A percentile compares a stretch with the other conserved stretches of the same genome.
Conservation (phyloP, 2,329 filamentous ascomycete species). For the Rachicladosporium sp. region DNA sequence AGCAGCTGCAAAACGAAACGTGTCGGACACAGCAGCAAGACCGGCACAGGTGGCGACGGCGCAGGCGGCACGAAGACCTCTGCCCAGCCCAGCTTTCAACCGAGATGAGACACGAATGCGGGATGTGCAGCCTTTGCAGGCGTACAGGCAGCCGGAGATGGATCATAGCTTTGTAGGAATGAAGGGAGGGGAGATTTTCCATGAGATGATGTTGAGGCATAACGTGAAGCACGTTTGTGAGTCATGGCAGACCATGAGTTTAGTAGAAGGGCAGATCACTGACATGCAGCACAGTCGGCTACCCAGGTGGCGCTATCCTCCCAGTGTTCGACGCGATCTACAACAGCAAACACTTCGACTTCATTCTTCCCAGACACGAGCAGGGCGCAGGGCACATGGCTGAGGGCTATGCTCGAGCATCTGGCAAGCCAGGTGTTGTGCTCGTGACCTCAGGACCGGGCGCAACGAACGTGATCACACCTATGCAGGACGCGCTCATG, state of each 20-base stretch:
- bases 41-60: slow-evolving; percentile 32
- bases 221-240: slow-evolving; percentile 87
- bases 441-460: slow-evolving; percentile 93
- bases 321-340: slow-evolving; percentile 98
- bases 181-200: slow-evolving; percentile 92
- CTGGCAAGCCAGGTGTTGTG: slow-evolving; percentile 87
- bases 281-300: slow-evolving; percentile 37
- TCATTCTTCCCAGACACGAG: slow-evolving; percentile 89
- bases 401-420: slow-evolving; percentile 87
- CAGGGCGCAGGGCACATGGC: slow-evolving; percentile 99
- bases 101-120: slow-evolving; percentile 25
- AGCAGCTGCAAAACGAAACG: slow-evolving; percentile 17
- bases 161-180: slow-evolving; percentile 70
- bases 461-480: slow-evolving; percentile 91
- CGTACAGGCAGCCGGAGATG: slow-evolving; percentile 37
- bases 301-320: slow-evolving; percentile 90
- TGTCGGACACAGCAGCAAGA: slow-evolving; percentile 30
- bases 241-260: slow-evolving; percentile 28
- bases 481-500: slow-evolving; percentile 89
- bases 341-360: slow-evolving; percentile 94
- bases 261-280: slow-evolving; percentile 7
- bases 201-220: slow-evolving; percentile 96
- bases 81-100: slow-evolving; percentile 39
- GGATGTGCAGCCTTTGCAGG: slow-evolving; percentile 34
- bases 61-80: slow-evolving; percentile 25